Evolutionary conservation across 345 rosid species (phyloP).

Genomic region (Excoecaria cochinchinensis): DNA sequence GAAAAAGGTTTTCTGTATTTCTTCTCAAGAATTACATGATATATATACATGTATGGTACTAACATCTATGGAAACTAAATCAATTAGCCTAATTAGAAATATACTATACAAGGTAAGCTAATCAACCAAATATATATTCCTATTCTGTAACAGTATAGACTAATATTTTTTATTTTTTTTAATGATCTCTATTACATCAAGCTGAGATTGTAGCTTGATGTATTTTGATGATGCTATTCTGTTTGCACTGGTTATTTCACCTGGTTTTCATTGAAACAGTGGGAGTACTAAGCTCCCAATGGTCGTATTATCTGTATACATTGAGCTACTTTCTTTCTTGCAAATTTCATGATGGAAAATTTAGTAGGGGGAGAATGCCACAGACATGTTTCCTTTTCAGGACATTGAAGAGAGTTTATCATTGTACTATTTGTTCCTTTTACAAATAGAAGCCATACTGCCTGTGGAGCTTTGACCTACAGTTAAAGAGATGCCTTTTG

Average conservation of each 20-base stretch:
- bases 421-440: neutral
- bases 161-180: neutral
- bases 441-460: conserved; percentile 13
- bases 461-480: neutral
- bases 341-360: neutral
- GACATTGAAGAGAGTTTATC: neutral
- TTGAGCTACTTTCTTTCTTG: neutral
- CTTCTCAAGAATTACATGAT: too few relatives aligned
- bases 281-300: neutral
- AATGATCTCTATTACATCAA: neutral
- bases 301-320: neutral
- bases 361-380: neutral
- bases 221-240: neutral
- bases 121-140: too few relatives aligned
- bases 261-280: neutral
- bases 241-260: neutral
- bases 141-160: too few relatives aligned
- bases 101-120: too few relatives aligned
- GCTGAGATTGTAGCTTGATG: neutral
- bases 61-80: too few relatives aligned
- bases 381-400: neutral
- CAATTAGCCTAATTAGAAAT: too few relatives aligned
- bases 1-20: too few relatives aligned
- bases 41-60: too few relatives aligned
- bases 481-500: neutral